Evolutionary conservation across 306 rosid genomes (phyloP).

Genomic region (Prunus campanulata): DNA sequence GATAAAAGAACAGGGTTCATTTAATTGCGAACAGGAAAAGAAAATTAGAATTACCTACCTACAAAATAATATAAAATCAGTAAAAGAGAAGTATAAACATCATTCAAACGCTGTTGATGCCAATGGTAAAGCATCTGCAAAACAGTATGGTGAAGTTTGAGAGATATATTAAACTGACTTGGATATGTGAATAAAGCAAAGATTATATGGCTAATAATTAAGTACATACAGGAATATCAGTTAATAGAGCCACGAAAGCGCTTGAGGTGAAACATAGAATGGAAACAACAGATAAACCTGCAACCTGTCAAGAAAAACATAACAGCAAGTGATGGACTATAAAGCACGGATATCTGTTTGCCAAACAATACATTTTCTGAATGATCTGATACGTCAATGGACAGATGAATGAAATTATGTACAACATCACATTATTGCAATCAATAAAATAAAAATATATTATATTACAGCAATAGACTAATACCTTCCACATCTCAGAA

Average conservation of each 20-base stretch:
- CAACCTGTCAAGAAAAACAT: slow-evolving; percentile 61
- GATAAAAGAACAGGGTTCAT: not conserved
- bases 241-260: slow-evolving; percentile 70
- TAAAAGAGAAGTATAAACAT: slow-evolving; percentile 46
- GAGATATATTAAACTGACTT: slow-evolving; percentile 20
- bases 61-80: slow-evolving; percentile 73
- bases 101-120: slow-evolving; percentile 43
- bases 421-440: not conserved
- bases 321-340: not conserved
- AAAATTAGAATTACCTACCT: slow-evolving; percentile 51
- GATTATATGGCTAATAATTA: slow-evolving; percentile 16
- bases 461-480: not conserved
- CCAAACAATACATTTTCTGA: not conserved
- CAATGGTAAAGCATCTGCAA: slow-evolving; percentile 74
- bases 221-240: slow-evolving; percentile 73
- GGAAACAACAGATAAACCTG: slow-evolving; percentile 76
- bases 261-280: slow-evolving; percentile 79
- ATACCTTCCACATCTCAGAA: slow-evolving; percentile 87
- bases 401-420: not conserved
- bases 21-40: slow-evolving; percentile 1
- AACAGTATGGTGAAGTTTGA: slow-evolving; percentile 18
- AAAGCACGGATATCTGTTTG: not conserved
- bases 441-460: not conserved
- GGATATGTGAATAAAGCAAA: slow-evolving; percentile 9
- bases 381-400: not conserved